Conservation (phyloP, 163 green algal genomes). For the Smithsoniella earleae region DNA sequence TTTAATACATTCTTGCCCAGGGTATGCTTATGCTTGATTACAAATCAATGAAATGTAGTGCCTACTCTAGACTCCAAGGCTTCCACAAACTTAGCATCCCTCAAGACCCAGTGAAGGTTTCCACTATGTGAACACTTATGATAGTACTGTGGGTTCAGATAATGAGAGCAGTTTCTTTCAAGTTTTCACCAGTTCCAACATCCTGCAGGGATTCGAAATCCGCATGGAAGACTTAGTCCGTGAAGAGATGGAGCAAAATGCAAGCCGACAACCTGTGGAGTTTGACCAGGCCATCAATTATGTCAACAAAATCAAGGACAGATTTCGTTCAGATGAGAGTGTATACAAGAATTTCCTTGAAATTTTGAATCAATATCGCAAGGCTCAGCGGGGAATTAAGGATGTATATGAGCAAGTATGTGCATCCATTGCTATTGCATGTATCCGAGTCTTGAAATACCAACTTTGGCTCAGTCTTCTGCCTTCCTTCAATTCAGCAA, state of each 20-base stretch:
- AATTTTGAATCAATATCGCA: conserved; percentile 98
- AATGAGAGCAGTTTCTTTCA: no score
- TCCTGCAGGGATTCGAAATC: conserved; percentile 77
- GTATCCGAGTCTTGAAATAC: no score
- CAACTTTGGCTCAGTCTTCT: no score
- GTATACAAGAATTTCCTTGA: conserved; percentile 99
- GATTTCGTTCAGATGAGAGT: conserved; percentile 80
- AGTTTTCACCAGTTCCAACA: no score
- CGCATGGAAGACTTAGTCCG: conserved; percentile 58
- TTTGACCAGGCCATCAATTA: conserved; percentile 99
- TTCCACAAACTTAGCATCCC: no score
- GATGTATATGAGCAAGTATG: conserved; percentile 90
- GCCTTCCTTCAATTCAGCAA: no score
- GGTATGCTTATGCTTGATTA: conserved; percentile 35
- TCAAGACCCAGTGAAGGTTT: no score
- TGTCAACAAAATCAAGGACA: conserved; percentile 98
- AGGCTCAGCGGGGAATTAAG: conserved; percentile 91
- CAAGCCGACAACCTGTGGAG: conserved; percentile 67
- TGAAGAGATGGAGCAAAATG: conserved; percentile 34
- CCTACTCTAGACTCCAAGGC: no score
- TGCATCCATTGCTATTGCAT: no score
- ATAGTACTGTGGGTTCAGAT: no score
- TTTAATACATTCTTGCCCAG: conserved; percentile 99
- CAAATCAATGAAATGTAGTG: no score
- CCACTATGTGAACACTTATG: no score